phyloP scores from a whole-genome alignment of 768 basidiomycete species.

The Termitomyces heimii region DNA sequence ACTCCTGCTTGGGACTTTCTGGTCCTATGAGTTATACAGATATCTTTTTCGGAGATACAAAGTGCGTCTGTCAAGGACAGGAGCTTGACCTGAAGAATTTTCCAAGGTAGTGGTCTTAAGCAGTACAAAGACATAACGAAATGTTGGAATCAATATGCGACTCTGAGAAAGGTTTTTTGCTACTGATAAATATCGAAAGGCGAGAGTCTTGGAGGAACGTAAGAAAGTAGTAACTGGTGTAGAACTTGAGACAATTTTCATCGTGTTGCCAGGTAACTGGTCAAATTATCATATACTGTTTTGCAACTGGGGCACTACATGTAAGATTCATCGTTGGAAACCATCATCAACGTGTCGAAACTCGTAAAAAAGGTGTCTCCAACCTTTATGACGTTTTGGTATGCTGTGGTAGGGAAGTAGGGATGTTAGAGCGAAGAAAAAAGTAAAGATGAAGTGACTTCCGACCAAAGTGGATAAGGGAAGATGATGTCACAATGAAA shows the following conservation, averaged over 20 bases:
- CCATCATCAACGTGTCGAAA: conserved; percentile 42
- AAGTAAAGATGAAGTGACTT: too few species aligned
- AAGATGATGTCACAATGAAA: too few species aligned
- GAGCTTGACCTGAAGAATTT: conserved; percentile 50
- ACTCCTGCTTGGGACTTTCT: conserved; percentile 29
- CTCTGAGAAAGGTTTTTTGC: neutral
- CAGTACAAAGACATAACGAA: conserved; percentile 74
- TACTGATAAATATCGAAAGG: neutral
- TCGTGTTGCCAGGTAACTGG: conserved; percentile 47
- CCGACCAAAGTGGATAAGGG: too few species aligned
- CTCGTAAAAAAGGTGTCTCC: conserved; percentile 46
- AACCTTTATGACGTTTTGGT: too few species aligned
- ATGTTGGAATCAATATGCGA: conserved; percentile 46
- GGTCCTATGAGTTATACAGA: conserved; percentile 51
- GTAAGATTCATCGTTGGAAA: conserved; percentile 69
- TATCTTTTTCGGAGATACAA: too few species aligned
- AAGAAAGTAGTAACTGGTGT: conserved; percentile 23
- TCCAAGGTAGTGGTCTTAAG: conserved; percentile 51
- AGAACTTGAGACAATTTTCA: conserved; percentile 51
- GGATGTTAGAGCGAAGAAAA: too few species aligned
- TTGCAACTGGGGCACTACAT: conserved; percentile 47
- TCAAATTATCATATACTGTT: neutral
- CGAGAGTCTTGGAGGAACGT: conserved; percentile 35
- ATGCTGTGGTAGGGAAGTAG: too few species aligned
- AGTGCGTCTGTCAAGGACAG: too few species aligned